phyloP scores from a whole-genome alignment of 2,329 filamentous ascomycete species.

The Colletotrichum sp. region DNA sequence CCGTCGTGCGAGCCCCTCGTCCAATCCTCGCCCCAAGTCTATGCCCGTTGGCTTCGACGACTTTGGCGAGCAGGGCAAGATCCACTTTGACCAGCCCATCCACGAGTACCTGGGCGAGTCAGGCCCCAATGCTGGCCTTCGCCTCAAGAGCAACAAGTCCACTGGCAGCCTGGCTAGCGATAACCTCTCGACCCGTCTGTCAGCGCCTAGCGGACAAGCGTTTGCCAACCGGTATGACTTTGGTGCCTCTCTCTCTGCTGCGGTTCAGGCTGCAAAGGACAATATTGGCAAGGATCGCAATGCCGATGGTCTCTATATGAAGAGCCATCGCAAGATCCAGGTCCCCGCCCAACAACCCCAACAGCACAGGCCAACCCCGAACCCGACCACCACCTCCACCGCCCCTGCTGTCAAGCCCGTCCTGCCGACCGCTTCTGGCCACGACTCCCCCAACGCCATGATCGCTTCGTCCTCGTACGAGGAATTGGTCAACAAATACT shows the following conservation, averaged over 20 bases:
- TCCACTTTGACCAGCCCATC: slow-evolving; percentile 64
- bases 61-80: slow-evolving; percentile 67
- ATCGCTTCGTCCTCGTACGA: slow-evolving; percentile 91
- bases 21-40: slow-evolving; percentile 56
- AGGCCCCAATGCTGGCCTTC: slow-evolving; percentile 57
- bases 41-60: slow-evolving; percentile 70
- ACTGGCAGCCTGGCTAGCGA: slow-evolving; percentile 67
- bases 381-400: not conserved
- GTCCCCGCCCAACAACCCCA: slow-evolving; percentile 22
- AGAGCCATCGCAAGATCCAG: slow-evolving; percentile 47
- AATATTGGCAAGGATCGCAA: slow-evolving; percentile 55
- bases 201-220: slow-evolving; percentile 69
- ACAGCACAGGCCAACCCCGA: slow-evolving; percentile 3
- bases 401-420: slow-evolving; percentile 11
- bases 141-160: slow-evolving; percentile 75
- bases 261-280: slow-evolving; percentile 77
- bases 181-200: slow-evolving; percentile 56
- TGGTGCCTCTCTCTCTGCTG: slow-evolving; percentile 85
- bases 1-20: slow-evolving; percentile 50
- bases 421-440: slow-evolving; percentile 35
- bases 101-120: slow-evolving; percentile 70
- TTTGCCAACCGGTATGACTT: slow-evolving; percentile 98
- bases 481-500: slow-evolving; percentile 98
- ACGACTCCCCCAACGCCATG: slow-evolving; percentile 57
- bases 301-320: slow-evolving; percentile 63